Conservation (phyloP, 2,329 filamentous ascomycete genomes). For the Xylaria arbuscula region DNA sequence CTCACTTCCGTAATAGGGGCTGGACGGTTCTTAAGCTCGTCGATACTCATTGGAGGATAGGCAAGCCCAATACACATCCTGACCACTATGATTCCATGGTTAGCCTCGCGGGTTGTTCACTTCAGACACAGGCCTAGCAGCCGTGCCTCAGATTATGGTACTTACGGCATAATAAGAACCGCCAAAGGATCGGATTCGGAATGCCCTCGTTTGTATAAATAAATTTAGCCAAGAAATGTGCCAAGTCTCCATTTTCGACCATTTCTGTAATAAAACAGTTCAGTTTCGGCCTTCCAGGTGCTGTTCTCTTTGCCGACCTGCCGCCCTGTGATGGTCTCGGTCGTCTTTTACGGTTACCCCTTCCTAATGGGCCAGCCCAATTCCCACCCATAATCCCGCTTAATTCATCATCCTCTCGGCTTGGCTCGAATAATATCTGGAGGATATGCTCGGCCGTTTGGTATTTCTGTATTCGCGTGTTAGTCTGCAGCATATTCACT, state of each 20-base stretch:
- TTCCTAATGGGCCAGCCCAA: not conserved
- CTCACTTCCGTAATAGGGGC: constrained; percentile 33
- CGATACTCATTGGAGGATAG: constrained; percentile 22
- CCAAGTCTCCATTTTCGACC: constrained; percentile 36
- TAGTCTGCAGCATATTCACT: not conserved
- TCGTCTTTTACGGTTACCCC: not conserved
- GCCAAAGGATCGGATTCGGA: constrained; percentile 36
- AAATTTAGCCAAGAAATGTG: constrained; percentile 24
- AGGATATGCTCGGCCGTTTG: constrained; percentile 31
- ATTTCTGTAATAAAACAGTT: constrained; percentile 37
- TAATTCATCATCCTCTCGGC: not conserved
- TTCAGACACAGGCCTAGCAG: not conserved
- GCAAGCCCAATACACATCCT: constrained; percentile 40
- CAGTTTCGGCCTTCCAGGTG: not conserved
- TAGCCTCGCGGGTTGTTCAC: not conserved
- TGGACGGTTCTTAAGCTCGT: not conserved
- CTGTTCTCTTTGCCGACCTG: not conserved
- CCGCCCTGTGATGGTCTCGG: not conserved
- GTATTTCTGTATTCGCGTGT: constrained; percentile 12
- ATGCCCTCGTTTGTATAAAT: constrained; percentile 9
- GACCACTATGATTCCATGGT: constrained; percentile 24
- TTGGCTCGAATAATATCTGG: constrained; percentile 19
- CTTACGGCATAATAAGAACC: constrained; percentile 40
- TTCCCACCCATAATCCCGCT: not conserved
- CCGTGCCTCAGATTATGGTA: not conserved